These are phyloP conservation scores for Dillenia suffruticosa DNA, from an alignment of 164 flowering plant species.

Conservation along the genomic window DNA sequence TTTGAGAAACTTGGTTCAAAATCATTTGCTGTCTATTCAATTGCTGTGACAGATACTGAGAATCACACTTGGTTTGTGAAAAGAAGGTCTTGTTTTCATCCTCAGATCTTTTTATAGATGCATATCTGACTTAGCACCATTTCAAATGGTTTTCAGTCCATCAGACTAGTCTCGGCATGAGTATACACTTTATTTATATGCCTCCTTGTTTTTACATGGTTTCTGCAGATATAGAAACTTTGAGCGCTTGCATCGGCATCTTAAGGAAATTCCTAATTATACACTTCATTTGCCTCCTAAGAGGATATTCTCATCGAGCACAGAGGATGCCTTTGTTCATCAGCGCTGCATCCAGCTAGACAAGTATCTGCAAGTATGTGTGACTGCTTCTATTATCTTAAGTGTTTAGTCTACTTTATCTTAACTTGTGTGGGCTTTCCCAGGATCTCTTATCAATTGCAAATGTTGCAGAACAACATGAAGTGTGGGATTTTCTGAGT, in stretches of 20 bases:
- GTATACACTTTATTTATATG: neutral
- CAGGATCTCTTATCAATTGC: constrained; percentile 97
- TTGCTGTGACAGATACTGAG: constrained; percentile 78
- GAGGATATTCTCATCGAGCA: constrained; percentile 97
- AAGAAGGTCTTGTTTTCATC: constrained; percentile 58
- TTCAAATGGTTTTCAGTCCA: too few species aligned
- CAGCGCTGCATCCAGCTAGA: constrained; percentile 98
- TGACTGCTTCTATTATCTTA: constrained; percentile 1
- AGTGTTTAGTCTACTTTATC: neutral
- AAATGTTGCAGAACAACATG: constrained; percentile 99
- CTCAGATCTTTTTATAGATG: neutral
- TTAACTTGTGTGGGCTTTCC: constrained; percentile 12
- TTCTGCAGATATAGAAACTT: constrained; percentile 87
- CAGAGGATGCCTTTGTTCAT: constrained; percentile 95
- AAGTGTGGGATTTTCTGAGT: constrained; percentile 98
- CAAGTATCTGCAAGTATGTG: constrained; percentile 79
- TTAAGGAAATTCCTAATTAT: constrained; percentile 94
- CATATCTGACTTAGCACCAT: too few species aligned
- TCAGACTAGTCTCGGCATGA: too few species aligned
- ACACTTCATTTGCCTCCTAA: constrained; percentile 94
- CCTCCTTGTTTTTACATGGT: neutral
- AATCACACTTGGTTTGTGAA: constrained; percentile 84
- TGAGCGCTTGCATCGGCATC: constrained; percentile 91
- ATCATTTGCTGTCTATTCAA: constrained; percentile 93
- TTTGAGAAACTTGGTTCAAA: constrained; percentile 89